Conservation (phyloP, 2,329 filamentous ascomycete genomes). For the Penicillium polonicum region DNA sequence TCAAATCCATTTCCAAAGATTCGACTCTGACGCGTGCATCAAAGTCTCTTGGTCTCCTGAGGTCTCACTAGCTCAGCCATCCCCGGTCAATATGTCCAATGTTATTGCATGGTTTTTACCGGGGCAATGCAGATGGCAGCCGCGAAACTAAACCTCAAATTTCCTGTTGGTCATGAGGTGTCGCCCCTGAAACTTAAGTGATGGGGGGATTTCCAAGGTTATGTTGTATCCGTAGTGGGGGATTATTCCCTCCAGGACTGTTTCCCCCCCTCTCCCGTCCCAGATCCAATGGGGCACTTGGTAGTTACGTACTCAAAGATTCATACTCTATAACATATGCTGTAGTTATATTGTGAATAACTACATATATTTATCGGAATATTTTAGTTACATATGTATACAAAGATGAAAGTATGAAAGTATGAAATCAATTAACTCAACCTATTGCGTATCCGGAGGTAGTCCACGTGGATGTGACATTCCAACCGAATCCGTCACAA, state of each 20-base stretch:
- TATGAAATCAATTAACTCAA: neutral
- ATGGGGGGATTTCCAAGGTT: neutral
- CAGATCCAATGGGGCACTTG: neutral
- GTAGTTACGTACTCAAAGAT: too few species aligned
- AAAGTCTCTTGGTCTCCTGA: constrained; percentile 1
- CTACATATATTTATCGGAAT: neutral
- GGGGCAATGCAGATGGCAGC: constrained; percentile 10
- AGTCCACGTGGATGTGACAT: constrained; percentile 29
- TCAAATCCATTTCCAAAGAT: neutral
- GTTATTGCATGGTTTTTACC: constrained; percentile 17
- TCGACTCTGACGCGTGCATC: neutral
- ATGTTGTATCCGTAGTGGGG: neutral
- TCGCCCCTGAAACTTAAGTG: constrained; percentile 18
- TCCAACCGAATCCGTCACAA: constrained; percentile 54
- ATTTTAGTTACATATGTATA: neutral
- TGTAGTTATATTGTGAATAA: too few species aligned
- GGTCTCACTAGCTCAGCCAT: constrained; percentile 12
- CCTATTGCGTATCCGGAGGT: constrained; percentile 43
- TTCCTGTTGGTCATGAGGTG: constrained; percentile 18
- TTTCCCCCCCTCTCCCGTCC: constrained; percentile 8
- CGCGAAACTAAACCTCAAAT: constrained; percentile 16
- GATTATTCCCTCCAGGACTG: neutral
- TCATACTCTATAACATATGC: neutral
- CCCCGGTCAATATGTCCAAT: constrained; percentile 14
- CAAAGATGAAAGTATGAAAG: neutral